A percentile compares a stretch with the other conserved stretches of the same genome.
phyloP scores from a whole-genome alignment of 1,139 yeast species.

The Geotrichum citri-aurantii region DNA sequence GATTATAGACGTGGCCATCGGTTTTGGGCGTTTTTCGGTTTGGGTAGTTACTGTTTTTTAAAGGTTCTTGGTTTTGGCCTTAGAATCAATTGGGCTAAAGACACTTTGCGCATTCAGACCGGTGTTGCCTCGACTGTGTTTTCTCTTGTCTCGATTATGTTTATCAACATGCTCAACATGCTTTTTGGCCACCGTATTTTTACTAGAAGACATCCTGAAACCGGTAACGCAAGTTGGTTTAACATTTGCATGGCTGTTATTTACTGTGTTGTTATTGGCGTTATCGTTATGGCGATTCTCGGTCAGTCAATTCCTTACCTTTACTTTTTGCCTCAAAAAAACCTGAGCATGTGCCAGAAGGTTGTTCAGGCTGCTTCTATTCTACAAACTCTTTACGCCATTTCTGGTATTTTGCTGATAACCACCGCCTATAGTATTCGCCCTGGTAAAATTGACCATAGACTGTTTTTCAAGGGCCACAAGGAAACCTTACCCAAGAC shows the following conservation, averaged over 20 bases:
- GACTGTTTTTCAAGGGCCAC: conserved; percentile 35
- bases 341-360: conserved; percentile 48
- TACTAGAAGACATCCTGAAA: conserved; percentile 79
- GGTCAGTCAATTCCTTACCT: conserved; percentile 63
- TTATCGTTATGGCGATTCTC: conserved; percentile 60
- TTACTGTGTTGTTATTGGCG: conserved; percentile 52
- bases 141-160: conserved; percentile 45
- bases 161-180: conserved; percentile 45
- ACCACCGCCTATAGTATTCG: conserved; percentile 49
- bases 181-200: conserved; percentile 70
- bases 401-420: conserved; percentile 49
- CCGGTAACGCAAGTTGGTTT: conserved; percentile 54
- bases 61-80: conserved; percentile 57
- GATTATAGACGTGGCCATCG: conserved; percentile 58
- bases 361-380: conserved; percentile 56
- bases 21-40: conserved; percentile 53
- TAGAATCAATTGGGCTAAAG: conserved; percentile 54
- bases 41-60: conserved; percentile 49
- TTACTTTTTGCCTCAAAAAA: conserved; percentile 46
- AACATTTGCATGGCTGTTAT: conserved; percentile 49
- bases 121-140: conserved; percentile 63
- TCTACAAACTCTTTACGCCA: conserved; percentile 53
- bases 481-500: conserved; percentile 38
- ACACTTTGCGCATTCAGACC: conserved; percentile 41
- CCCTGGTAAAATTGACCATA: conserved; percentile 52